A percentile compares a stretch with the other conserved stretches of the same genome.
phyloP scores from a whole-genome alignment of 768 basidiomycete genomes.

The Gelatoporia subvermispora region DNA sequence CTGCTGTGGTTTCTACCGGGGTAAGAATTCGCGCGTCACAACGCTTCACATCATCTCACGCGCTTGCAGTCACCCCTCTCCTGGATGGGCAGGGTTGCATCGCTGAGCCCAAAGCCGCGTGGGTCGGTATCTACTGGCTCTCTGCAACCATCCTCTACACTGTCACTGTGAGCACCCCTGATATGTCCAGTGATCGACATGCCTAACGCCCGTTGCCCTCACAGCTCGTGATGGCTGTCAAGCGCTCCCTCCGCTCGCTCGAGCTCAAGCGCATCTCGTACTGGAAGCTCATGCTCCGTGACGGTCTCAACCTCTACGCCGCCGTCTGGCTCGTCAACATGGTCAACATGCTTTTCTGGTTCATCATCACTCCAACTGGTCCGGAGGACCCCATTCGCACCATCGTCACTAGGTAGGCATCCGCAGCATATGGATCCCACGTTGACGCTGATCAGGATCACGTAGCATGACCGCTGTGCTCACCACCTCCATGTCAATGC shows the following conservation, averaged over 20 bases:
- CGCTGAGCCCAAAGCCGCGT: slow-evolving; percentile 72
- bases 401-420: slow-evolving; percentile 58
- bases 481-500: slow-evolving; percentile 83
- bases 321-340: slow-evolving; percentile 78
- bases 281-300: slow-evolving; percentile 89
- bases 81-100: slow-evolving; percentile 78
- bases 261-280: slow-evolving; percentile 50
- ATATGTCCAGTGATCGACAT: background rate
- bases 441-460: background rate
- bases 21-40: slow-evolving; percentile 27
- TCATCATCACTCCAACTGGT: slow-evolving; percentile 67
- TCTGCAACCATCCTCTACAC: slow-evolving; percentile 70
- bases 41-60: background rate
- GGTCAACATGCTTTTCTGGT: slow-evolving; percentile 84
- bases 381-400: slow-evolving; percentile 67
- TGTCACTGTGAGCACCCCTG: slow-evolving; percentile 45
- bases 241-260: slow-evolving; percentile 55
- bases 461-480: slow-evolving; percentile 77
- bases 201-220: background rate
- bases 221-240: slow-evolving; percentile 56
- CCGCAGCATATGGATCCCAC: background rate
- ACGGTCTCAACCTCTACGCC: slow-evolving; percentile 82
- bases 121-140: slow-evolving; percentile 87
- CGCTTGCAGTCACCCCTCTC: slow-evolving; percentile 57
- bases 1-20: slow-evolving; percentile 73